phyloP scores from a whole-genome alignment of 768 basidiomycete species.

The Royoungia palumana region DNA sequence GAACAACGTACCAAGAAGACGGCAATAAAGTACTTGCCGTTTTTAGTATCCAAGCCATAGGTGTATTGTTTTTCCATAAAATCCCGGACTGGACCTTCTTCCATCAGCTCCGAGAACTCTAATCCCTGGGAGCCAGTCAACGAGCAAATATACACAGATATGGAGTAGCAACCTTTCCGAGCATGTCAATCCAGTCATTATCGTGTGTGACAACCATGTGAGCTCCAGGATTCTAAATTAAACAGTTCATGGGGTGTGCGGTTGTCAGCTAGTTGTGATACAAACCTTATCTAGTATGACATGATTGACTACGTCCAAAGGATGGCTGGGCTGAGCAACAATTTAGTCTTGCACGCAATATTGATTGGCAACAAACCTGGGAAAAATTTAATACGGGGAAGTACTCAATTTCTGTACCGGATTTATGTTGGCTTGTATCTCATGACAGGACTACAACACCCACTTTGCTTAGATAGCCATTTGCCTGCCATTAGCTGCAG shows the following conservation, averaged over 20 bases:
- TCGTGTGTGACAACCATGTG: slow-evolving; percentile 12
- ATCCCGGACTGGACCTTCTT: not conserved
- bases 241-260: not conserved
- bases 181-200: slow-evolving; percentile 1
- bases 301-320: slow-evolving; percentile 4
- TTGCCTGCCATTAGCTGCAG: too few relatives aligned
- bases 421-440: too few relatives aligned
- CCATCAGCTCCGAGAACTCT: not conserved
- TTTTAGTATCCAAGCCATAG: too few relatives aligned
- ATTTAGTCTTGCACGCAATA: not conserved
- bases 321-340: slow-evolving; percentile 4
- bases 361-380: not conserved
- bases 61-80: too few relatives aligned
- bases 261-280: not conserved
- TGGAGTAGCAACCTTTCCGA: not conserved
- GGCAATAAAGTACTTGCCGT: too few relatives aligned
- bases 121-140: too few relatives aligned
- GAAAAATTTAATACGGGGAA: not conserved
- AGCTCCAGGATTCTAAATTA: not conserved
- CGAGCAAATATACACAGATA: not conserved
- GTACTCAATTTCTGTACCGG: not conserved
- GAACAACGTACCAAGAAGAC: too few relatives aligned
- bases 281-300: slow-evolving; percentile 4
- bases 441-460: too few relatives aligned
- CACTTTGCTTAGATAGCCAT: too few relatives aligned